Conservation (phyloP, 495 filamentous ascomycete species). For the Corynascus novoguineensis region DNA sequence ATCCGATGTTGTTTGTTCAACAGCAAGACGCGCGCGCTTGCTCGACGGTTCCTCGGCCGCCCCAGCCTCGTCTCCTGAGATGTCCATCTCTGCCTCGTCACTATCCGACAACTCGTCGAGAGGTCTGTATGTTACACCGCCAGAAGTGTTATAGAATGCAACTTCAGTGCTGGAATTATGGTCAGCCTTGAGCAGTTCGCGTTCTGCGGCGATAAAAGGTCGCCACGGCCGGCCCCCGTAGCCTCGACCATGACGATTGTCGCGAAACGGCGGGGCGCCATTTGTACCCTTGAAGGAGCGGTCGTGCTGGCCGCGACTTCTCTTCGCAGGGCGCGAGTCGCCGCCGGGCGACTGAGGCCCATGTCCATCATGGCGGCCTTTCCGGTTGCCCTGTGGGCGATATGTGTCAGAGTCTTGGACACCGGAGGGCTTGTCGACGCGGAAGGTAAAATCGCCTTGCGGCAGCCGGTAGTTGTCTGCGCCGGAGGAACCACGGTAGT, state of each 20-base stretch:
- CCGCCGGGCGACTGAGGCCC: neutral
- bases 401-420: slow-evolving; percentile 28
- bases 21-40: slow-evolving; percentile 41
- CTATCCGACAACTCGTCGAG: slow-evolving; percentile 64
- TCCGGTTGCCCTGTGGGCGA: slow-evolving; percentile 12
- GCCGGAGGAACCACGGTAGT: slow-evolving; percentile 4
- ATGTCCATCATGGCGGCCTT: slow-evolving; percentile 4
- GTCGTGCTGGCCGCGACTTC: slow-evolving; percentile 18
- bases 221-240: slow-evolving; percentile 12
- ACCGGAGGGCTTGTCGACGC: slow-evolving; percentile 37
- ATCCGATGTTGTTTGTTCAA: slow-evolving; percentile 33
- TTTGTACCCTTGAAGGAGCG: neutral
- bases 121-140: slow-evolving; percentile 39
- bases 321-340: slow-evolving; percentile 6
- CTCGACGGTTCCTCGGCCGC: slow-evolving; percentile 45
- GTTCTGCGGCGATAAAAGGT: slow-evolving; percentile 31
- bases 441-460: slow-evolving; percentile 44
- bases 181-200: slow-evolving; percentile 35
- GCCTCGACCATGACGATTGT: neutral
- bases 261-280: neutral
- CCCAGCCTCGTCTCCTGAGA: slow-evolving; percentile 46
- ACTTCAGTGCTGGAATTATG: slow-evolving; percentile 31
- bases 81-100: slow-evolving; percentile 70
- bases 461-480: slow-evolving; percentile 31
- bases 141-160: slow-evolving; percentile 34